These are phyloP conservation scores for Corylus heterophylla DNA, from an alignment of 306 rosid genomes.

Conservation along the genomic window DNA sequence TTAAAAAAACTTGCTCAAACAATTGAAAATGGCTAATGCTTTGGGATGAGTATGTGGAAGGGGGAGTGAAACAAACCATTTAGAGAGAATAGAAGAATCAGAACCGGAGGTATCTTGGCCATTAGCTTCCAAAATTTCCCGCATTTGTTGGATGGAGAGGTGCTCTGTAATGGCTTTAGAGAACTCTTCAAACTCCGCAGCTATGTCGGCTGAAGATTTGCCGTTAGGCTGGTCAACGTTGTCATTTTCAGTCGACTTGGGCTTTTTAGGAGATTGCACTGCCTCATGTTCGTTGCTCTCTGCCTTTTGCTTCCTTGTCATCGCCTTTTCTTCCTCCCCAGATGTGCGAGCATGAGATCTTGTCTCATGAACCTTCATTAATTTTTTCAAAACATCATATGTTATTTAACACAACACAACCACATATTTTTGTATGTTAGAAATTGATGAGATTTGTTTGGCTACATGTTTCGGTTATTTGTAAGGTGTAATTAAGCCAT, in stretches of 20 bases:
- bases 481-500: background rate
- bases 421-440: too few species aligned
- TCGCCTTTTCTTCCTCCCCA: conserved; percentile 63
- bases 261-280: conserved; percentile 63
- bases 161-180: conserved; percentile 51
- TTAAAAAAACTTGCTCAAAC: background rate
- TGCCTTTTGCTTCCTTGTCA: conserved; percentile 87
- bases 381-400: background rate
- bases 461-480: background rate
- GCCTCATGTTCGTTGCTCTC: conserved; percentile 64
- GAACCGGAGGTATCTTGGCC: conserved; percentile 62
- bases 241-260: conserved; percentile 49
- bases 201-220: conserved; percentile 32
- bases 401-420: background rate
- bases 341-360: conserved; percentile 61
- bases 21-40: background rate
- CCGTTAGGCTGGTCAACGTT: conserved; percentile 41
- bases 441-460: too few species aligned
- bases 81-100: conserved; percentile 39
- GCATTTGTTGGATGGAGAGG: conserved; percentile 58
- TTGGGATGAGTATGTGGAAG: background rate
- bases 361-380: conserved; percentile 66
- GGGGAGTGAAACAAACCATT: conserved; percentile 42
- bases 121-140: conserved; percentile 58
- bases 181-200: conserved; percentile 54